Base-by-base conservation (phyloP, 805 yeast species). In the Yarrowia bubula region DNA sequence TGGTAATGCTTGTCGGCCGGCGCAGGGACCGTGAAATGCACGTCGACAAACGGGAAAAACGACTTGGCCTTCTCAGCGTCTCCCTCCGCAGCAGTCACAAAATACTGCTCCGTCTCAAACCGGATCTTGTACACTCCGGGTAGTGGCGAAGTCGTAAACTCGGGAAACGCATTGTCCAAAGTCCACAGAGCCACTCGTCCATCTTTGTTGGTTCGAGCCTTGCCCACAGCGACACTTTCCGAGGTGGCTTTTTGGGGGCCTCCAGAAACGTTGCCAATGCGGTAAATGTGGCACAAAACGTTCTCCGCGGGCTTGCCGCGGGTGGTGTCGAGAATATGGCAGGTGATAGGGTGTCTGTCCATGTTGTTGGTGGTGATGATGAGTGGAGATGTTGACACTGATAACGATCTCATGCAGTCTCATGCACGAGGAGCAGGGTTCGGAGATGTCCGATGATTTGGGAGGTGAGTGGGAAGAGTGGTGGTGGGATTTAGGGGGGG, bases 11-110 rank as follows among this genome's bases (percentile, higher is more conserved):
- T 78, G 67, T 87, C 90, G 0, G 90, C 87, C 0, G 89, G 88
- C 68, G 80, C 79, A 7, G 81, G 81, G 3, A 92, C 84, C 35
- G 82, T 82, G 72, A 92, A 92, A 0, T 81, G 79, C 43, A 92
- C 89, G 67, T 92, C 97, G 8, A 92, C 91, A 72, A 83, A 88
- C 0, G 98, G 98, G 79, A 92, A 92, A 73, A 92, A 92, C 39
- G 76, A 70, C 11, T 69, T 51, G 67, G 71, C 53, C 67, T 67
- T 9, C 55, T 62, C n/a, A 68, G 67, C 43, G 65, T 70, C 70
- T 66, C 64, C 57, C 14, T 67, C 66, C 1, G 67, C 69, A 28
- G 66, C 63, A 11, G 73, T 68, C 28, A 69, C 69, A 69, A 89
- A 86, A 72, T 90, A 90, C 42, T 83, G 81, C 3, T 87, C 87